Evolutionary conservation across 2,329 filamentous ascomycete genomes (phyloP), one percentile per base, ranked within the genome.

Genomic region (Alternaria gansuensis): DNA sequence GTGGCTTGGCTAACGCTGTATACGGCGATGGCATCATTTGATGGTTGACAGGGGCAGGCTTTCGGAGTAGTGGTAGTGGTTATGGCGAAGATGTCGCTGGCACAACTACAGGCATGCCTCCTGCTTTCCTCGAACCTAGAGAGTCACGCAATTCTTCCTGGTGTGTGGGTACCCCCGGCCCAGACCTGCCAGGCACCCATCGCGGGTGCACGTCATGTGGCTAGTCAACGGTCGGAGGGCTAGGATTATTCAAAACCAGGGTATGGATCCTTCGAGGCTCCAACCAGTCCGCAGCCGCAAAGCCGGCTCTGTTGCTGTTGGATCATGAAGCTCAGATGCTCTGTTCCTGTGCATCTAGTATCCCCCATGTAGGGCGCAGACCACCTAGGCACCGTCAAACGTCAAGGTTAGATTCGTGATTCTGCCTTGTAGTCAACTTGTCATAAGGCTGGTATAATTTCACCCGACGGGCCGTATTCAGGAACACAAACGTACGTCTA

Each of bases 211-310:
- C 57, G 61, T 68, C 62, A 66, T 70, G 60, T 59, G 58, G 69
- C 71, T 75, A 77, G 62, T 63, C 44, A 77, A 76, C 73, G 72
- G 73, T 72, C 74, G 69, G 67, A 68, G 64, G 73, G 67, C 73
- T 71, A 75, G 73, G 71, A 67, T 67, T 64, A 67, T 65, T 60
- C 67, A 59, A 62, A 56, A 51, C 73, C 64, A 68, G 75, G 74
- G 65, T 69, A 36, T 14, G 50, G 61, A 77, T 77, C 75, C 76
- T 74, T 71, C 73, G 68, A 74, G 70, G 75, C 75, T 75, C 72
- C 68, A 68, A 72, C 72, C 72, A 73, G 62, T 72, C 62, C 68
- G 66, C 70, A 73, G 73, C 73, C 73, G 70, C 70, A 72, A 61
- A 75, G 58, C 72, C 71, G 74, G 74, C 65, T 71, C 67, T 71